These are phyloP conservation scores for Ophiostoma quercus DNA, from an alignment of 2,329 filamentous ascomycete genomes.

Conservation along the genomic window DNA sequence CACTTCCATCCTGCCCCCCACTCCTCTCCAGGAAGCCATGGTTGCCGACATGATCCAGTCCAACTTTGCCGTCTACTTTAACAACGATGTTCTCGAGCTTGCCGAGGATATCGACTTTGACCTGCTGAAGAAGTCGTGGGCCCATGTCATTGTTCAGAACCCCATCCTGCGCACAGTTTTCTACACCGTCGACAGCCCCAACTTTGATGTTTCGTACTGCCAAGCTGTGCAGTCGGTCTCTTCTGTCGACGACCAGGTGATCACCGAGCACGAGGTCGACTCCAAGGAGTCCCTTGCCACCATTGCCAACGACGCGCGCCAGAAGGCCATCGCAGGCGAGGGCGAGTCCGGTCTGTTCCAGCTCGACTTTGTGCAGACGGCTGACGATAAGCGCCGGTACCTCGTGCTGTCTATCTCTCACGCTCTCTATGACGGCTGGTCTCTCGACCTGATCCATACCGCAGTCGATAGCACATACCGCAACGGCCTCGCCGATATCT, in stretches of 20 bases:
- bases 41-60: conserved; percentile 75
- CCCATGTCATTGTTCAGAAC: conserved; percentile 51
- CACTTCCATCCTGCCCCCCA: conserved; percentile 64
- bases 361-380: conserved; percentile 39
- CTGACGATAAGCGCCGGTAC: conserved; percentile 35
- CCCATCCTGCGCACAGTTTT: conserved; percentile 76
- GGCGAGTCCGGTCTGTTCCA: conserved; percentile 45
- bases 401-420: conserved; percentile 71
- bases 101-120: conserved; percentile 48
- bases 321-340: conserved; percentile 35
- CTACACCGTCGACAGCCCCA: conserved; percentile 56
- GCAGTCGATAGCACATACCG: conserved; percentile 64
- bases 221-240: conserved; percentile 40
- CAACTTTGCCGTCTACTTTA: conserved; percentile 72
- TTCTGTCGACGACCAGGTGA: conserved; percentile 19
- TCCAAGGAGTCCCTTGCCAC: conserved; percentile 35
- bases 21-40: conserved; percentile 83
- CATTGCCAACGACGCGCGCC: conserved; percentile 37
- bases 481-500: conserved; percentile 32
- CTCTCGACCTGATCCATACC: conserved; percentile 65
- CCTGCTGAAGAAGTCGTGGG: conserved; percentile 58
- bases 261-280: conserved; percentile 30
- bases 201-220: conserved; percentile 47
- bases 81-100: conserved; percentile 70
- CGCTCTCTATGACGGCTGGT: conserved; percentile 86